Evolutionary conservation across 164 flowering plant genomes (phyloP).

Genomic region (Taxillus chinensis): DNA sequence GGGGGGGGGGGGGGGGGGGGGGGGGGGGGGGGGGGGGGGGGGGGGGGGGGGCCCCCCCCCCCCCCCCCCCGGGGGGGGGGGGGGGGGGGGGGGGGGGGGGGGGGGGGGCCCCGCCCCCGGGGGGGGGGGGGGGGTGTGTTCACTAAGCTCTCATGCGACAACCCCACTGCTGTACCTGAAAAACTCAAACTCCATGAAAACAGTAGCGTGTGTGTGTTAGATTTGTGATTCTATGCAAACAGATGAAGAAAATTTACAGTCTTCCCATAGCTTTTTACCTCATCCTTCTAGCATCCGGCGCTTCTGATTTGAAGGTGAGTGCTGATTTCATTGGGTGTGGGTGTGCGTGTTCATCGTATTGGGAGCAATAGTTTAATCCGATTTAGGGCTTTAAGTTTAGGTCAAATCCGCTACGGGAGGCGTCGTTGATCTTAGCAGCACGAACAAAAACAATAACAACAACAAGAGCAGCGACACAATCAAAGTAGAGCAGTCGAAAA

Average conservation of each 20-base stretch:
- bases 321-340: not conserved
- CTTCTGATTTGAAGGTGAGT: slow-evolving; percentile 25
- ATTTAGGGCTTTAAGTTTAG: slow-evolving; percentile 12
- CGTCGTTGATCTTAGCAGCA: slow-evolving; percentile 9
- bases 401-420: slow-evolving; percentile 3
- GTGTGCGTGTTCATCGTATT: not conserved
- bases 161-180: too few species aligned
- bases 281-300: slow-evolving; percentile 7
- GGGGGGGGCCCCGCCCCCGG: too few species aligned
- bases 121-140: too few species aligned
- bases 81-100: too few species aligned
- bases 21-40: too few species aligned
- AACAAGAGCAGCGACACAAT: slow-evolving; percentile 6
- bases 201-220: too few species aligned
- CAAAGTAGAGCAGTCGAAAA: slow-evolving; percentile 2
- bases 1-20: too few species aligned
- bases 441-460: not conserved
- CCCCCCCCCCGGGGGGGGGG: too few species aligned
- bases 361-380: not conserved
- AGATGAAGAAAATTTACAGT: slow-evolving; percentile 17
- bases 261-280: slow-evolving; percentile 12
- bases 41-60: too few species aligned
- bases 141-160: too few species aligned
- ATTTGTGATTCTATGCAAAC: slow-evolving; percentile 8
- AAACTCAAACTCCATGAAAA: too few species aligned